Conservation (phyloP, 208 protist genomes). For the Trypanosoma conorhini region DNA sequence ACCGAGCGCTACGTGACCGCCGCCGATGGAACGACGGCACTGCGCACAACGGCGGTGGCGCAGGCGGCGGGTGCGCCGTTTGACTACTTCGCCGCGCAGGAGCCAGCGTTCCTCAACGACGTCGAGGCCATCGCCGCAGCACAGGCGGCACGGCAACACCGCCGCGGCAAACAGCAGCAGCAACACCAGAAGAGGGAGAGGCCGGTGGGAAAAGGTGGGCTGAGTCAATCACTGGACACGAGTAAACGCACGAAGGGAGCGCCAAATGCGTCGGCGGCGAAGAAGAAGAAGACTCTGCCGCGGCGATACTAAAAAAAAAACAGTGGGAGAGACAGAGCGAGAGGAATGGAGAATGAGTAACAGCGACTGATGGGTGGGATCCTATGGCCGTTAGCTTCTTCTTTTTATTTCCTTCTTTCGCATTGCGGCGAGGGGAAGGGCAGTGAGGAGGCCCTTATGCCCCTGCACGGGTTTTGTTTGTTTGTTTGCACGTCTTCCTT, state of each 20-base stretch:
- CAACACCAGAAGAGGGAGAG: slow-evolving; percentile 6
- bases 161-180: background rate
- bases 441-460: background rate
- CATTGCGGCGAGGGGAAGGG: too few species aligned
- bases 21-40: slow-evolving; percentile 35
- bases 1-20: slow-evolving; percentile 41
- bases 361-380: background rate
- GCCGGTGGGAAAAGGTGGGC: background rate
- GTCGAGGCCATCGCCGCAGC: slow-evolving; percentile 62
- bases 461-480: background rate
- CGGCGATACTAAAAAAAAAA: slow-evolving; percentile 19
- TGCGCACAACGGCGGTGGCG: slow-evolving; percentile 50
- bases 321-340: background rate
- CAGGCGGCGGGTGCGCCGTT: slow-evolving; percentile 35
- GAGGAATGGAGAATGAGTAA: slow-evolving; percentile 7
- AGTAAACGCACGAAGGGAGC: slow-evolving; percentile 4
- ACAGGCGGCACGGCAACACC: slow-evolving; percentile 35
- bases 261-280: background rate
- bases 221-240: background rate
- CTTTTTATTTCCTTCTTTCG: background rate
- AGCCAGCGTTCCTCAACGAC: slow-evolving; percentile 70
- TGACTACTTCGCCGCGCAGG: slow-evolving; percentile 71
- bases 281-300: slow-evolving; percentile 11
- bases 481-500: background rate
- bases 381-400: background rate